A percentile compares a stretch with the other conserved stretches of the same genome.
phyloP scores from a whole-genome alignment of 192 early-diverging fungal species.

The Pilaira anomala region DNA sequence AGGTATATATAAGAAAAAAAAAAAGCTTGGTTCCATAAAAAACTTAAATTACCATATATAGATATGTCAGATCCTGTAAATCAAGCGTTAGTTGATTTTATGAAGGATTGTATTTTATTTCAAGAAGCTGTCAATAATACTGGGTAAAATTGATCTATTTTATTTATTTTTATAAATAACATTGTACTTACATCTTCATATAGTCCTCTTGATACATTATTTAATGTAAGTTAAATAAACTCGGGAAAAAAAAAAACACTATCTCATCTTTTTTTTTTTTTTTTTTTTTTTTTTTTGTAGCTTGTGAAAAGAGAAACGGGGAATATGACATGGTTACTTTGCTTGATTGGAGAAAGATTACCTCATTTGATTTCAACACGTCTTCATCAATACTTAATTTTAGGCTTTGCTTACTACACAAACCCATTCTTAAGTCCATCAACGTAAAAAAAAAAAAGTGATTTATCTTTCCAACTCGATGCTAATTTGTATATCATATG shows the following conservation, averaged over 20 bases:
- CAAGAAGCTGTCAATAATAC: slow-evolving; percentile 6
- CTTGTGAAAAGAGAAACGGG: background rate
- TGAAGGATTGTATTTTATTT: slow-evolving; percentile 16
- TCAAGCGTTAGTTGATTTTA: slow-evolving; percentile 8
- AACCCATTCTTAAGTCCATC: slow-evolving; percentile 9
- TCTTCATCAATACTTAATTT: slow-evolving; percentile 10
- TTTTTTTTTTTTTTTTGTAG: background rate
- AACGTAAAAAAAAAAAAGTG: background rate
- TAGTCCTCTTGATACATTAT: background rate
- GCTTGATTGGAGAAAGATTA: slow-evolving; percentile 4
- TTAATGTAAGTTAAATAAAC: background rate
- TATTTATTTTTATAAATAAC: no score
- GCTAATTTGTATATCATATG: no score
- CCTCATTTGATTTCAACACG: slow-evolving; percentile 9
- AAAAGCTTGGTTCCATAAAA: background rate
- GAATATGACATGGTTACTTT: slow-evolving; percentile 11
- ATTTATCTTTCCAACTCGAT: no score
- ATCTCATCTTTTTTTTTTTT: background rate
- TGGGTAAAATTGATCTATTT: slow-evolving; percentile 3
- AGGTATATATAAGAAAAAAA: slow-evolving; percentile 12
- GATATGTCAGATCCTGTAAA: slow-evolving; percentile 11
- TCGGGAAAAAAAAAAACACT: background rate
- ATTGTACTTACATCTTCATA: background rate
- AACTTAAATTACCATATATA: background rate
- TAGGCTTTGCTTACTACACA: background rate